Evolutionary conservation across 495 filamentous ascomycete genomes (phyloP).

Genomic region (Xylaria nigripes): DNA sequence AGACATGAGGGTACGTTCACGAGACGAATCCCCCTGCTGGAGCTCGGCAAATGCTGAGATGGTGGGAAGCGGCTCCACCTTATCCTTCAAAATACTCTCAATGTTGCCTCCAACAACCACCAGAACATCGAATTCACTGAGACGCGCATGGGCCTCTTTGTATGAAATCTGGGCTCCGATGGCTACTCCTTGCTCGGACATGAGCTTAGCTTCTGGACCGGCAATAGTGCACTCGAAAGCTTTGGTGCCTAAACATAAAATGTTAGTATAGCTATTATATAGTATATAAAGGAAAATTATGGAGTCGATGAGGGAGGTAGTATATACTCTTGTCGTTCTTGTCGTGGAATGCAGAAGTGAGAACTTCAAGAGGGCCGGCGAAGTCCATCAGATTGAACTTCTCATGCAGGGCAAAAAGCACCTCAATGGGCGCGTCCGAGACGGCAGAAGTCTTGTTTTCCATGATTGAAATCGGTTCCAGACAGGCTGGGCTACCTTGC

Average conservation of each 20-base stretch:
- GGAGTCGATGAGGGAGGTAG: background rate
- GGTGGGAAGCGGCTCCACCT: constrained; percentile 52
- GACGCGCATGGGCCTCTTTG: constrained; percentile 55
- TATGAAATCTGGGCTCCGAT: constrained; percentile 62
- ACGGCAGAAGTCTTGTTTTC: constrained; percentile 40
- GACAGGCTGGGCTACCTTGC: background rate
- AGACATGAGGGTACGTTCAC: constrained; percentile 65
- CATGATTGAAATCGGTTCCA: constrained; percentile 42
- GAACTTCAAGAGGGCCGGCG: constrained; percentile 57
- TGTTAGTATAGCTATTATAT: background rate
- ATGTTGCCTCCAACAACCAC: constrained; percentile 57
- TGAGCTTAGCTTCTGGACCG: constrained; percentile 44
- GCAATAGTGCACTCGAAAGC: constrained; percentile 65
- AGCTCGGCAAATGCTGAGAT: constrained; percentile 60
- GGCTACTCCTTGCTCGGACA: constrained; percentile 66
- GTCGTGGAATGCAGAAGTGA: constrained; percentile 52
- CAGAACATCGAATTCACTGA: constrained; percentile 64
- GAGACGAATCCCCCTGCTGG: constrained; percentile 56
- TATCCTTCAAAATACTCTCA: constrained; percentile 46
- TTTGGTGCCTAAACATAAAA: constrained; percentile 35
- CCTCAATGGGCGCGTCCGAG: constrained; percentile 43
- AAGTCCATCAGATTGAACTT: constrained; percentile 55
- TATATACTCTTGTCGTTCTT: constrained; percentile 53
- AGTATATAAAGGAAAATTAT: constrained; percentile 5
- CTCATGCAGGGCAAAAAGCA: constrained; percentile 42